Evolutionary conservation across 2,329 filamentous ascomycete genomes (phyloP).

Genomic region (Phoma herbarum): DNA sequence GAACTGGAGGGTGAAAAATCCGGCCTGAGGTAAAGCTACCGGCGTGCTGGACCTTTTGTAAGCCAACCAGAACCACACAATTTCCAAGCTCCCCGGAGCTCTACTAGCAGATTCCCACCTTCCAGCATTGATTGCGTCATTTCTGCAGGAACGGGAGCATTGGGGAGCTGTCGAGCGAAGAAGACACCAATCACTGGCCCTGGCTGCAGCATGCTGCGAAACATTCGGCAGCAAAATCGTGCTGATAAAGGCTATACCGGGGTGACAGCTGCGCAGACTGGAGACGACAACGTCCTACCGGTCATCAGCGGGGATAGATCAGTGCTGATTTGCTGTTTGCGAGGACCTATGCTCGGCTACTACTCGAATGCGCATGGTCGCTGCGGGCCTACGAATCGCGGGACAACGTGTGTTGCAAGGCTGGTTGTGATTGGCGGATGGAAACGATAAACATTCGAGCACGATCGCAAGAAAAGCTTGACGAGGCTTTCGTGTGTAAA

Average conservation of each 20-base stretch:
- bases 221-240: constrained; percentile 6
- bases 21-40: constrained; percentile 14
- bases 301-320: constrained; percentile 12
- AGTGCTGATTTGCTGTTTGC: constrained; percentile 15
- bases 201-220: constrained; percentile 30
- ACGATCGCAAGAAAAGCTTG: constrained; percentile 12
- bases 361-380: constrained; percentile 14
- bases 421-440: constrained; percentile 9
- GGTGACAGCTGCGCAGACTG: constrained; percentile 6
- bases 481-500: neutral
- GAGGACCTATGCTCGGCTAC: constrained; percentile 6
- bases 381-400: constrained; percentile 5
- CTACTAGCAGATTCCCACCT: constrained; percentile 13
- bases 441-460: neutral
- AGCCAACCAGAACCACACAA: constrained; percentile 1
- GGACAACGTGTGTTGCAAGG: constrained; percentile 19
- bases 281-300: neutral
- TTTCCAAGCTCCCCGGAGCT: constrained; percentile 13
- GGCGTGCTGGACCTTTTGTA: constrained; percentile 35
- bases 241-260: constrained; percentile 8
- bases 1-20: constrained; percentile 3
- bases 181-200: constrained; percentile 32
- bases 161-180: neutral
- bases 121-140: constrained; percentile 30
- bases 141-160: constrained; percentile 29